Base-by-base conservation (phyloP, 257 asterid species). In the Nicotiana sylvestris region DNA sequence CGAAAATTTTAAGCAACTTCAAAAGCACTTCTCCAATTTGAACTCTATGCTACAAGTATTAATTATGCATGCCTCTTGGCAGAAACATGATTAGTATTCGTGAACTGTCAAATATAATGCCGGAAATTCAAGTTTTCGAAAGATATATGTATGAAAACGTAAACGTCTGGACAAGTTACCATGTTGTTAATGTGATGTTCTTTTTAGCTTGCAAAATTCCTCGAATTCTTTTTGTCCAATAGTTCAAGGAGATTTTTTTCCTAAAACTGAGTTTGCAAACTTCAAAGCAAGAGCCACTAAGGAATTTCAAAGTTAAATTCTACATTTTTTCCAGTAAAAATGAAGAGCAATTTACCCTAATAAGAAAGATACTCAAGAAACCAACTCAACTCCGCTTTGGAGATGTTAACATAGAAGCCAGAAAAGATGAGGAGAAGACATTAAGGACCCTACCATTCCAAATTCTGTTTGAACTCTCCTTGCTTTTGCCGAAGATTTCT, bases 1-100 rank as follows among this genome's bases (percentile, higher is more conserved):
- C 43, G 58, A 70, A 74, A 49, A 43, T 46, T 74, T 37, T 49
- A 74, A 25, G 61, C 21, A 74, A 74, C 61, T 74, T 25, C 61
- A 74, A 46, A 72, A 74, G 78, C 61, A 74, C 61, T 72, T 72
- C 79, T 25, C 79, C 62, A 49, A 25, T 49, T 74, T 74, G 27
- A 25, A 56, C 21, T 72, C 37, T 72, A 7, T 72, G 27, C 62
- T 11, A 74, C 79, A 74, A 7, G 39, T 35, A 13, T 46, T 12
- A n/a, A 49, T 74, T 74, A 21, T 39, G 77, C 18, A 69, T 66
- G 33, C 57, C 79, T 49, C 39, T 74, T 49, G 49, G 21, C 25
- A 49, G 61, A 49, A 46, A 74, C 37, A 74, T 74, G 21, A 13
- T 12, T 25, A 49, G 33, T 21, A 70, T 11, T 70, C 58, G 78